A percentile compares a stretch with the other conserved stretches of the same genome.
Evolutionary conservation across 495 filamentous ascomycete genomes (phyloP).

Genomic region (Collariella sp.): DNA sequence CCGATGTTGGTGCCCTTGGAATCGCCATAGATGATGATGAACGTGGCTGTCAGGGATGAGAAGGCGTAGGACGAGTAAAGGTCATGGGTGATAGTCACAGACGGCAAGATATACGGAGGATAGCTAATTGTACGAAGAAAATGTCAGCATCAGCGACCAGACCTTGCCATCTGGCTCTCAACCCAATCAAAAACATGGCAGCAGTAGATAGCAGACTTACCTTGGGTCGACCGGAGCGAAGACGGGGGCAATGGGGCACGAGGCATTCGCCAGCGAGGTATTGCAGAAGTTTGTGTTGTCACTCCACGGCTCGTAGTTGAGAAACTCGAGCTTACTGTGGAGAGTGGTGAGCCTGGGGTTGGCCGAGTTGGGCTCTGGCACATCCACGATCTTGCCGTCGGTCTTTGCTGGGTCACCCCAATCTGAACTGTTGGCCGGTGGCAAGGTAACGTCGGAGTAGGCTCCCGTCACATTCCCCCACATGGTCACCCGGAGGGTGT

Average conservation of each 20-base stretch:
- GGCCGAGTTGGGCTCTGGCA: conserved; percentile 38
- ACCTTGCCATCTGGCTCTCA: no score
- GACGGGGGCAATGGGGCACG: conserved; percentile 67
- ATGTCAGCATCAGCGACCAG: neutral
- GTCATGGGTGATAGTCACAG: conserved; percentile 64
- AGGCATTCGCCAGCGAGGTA: conserved; percentile 45
- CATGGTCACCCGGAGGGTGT: conserved; percentile 68
- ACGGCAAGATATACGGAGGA: conserved; percentile 36
- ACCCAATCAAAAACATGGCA: no score
- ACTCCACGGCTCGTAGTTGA: conserved; percentile 62
- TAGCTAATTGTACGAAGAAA: conserved; percentile 35
- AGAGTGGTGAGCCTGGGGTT: conserved; percentile 63
- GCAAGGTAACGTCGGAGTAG: conserved; percentile 36
- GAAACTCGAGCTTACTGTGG: conserved; percentile 55
- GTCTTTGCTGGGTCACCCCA: conserved; percentile 48
- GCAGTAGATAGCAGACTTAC: conserved; percentile 34
- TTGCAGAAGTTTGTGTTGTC: conserved; percentile 55
- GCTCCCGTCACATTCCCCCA: conserved; percentile 85
- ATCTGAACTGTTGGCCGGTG: conserved; percentile 46
- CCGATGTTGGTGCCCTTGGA: conserved; percentile 50
- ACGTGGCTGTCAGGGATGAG: conserved; percentile 61
- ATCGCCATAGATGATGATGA: conserved; percentile 70
- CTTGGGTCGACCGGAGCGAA: conserved; percentile 47
- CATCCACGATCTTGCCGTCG: conserved; percentile 67
- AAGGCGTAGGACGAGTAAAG: conserved; percentile 79